Conservation (phyloP, 73 alveolate genomes). For the Symbiodinium pilosum region DNA sequence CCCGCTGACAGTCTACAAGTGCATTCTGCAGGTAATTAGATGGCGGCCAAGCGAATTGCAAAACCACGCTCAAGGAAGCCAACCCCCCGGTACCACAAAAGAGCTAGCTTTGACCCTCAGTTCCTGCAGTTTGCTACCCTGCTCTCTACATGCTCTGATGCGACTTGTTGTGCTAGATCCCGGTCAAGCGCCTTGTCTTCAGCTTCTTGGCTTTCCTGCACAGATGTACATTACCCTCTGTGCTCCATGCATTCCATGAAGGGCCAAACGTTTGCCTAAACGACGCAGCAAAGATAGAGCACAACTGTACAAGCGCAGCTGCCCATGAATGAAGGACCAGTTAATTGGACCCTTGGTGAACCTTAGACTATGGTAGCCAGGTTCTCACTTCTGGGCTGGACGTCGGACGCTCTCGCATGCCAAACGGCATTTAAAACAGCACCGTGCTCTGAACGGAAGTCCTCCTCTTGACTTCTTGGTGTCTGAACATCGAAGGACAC, state of each 20-base stretch:
- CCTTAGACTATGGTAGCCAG: background rate
- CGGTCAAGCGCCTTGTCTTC: background rate
- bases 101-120: background rate
- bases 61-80: too few species aligned
- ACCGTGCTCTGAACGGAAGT: background rate
- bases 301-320: background rate
- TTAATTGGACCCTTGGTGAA: background rate
- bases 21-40: too few species aligned
- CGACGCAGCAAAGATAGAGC: background rate
- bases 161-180: background rate
- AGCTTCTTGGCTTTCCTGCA: background rate
- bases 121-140: background rate
- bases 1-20: too few species aligned
- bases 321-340: background rate
- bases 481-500: slow-evolving; percentile 14
- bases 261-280: background rate
- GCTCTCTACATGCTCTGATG: background rate
- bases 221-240: background rate
- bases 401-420: background rate
- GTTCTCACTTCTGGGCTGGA: background rate
- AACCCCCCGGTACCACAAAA: background rate
- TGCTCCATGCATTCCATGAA: background rate
- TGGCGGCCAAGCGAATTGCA: too few species aligned
- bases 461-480: background rate
- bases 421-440: background rate